Conservation (phyloP, 2,329 filamentous ascomycete genomes). For the Apiospora rasikravindrae region DNA sequence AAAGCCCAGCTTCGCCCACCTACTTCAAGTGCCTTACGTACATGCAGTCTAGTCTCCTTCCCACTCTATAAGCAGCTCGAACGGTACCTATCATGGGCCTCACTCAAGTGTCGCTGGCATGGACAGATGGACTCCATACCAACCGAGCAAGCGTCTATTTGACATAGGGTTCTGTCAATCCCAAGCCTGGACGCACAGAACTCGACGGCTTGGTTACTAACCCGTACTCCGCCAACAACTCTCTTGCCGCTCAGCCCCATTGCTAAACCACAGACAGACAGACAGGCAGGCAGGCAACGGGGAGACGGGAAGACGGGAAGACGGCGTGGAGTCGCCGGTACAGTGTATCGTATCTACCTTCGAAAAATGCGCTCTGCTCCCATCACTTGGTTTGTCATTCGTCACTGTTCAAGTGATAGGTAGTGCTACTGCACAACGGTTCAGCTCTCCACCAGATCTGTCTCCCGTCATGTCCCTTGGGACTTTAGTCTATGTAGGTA, state of each 20-base stretch:
- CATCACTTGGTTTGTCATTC: not conserved
- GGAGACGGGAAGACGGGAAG: not conserved
- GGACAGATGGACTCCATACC: not conserved
- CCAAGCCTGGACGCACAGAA: not conserved
- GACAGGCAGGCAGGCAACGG: not conserved
- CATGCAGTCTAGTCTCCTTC: not conserved
- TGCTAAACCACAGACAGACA: not conserved
- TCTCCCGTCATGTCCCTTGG: not conserved
- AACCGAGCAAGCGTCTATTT: not conserved
- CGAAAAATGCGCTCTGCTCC: not conserved
- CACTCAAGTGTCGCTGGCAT: not conserved
- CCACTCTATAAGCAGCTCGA: not conserved
- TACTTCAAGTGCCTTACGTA: not conserved
- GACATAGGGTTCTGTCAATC: not conserved
- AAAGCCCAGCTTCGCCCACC: not conserved
- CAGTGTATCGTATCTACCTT: not conserved
- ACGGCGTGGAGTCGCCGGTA: not conserved
- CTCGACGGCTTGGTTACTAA: not conserved
- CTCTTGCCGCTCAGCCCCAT: not conserved
- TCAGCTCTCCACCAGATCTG: conserved; percentile 4
- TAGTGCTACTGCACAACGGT: conserved; percentile 3
- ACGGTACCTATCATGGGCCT: not conserved
- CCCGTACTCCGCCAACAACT: not conserved
- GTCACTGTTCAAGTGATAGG: not conserved
- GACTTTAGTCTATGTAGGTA: not conserved